Conservation (phyloP, 179 eudicot genomes). For the Nepenthes alata region DNA sequence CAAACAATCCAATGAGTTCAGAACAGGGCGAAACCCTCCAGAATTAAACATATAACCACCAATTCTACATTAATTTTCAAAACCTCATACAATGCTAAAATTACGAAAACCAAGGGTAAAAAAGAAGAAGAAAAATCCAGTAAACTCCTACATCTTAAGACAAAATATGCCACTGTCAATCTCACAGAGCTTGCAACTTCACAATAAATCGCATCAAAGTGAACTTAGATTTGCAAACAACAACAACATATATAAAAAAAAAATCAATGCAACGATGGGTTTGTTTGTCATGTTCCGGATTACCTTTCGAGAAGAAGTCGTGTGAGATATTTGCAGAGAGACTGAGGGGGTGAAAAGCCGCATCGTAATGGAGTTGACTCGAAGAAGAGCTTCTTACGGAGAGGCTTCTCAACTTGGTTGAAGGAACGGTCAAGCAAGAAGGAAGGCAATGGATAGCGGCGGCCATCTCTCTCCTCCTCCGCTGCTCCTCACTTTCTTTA, state of each 20-base stretch:
- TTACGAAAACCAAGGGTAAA: too few species aligned
- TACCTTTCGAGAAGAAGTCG: conserved; percentile 47
- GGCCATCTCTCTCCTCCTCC: not conserved
- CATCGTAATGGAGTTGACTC: conserved; percentile 5
- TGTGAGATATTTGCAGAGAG: conserved; percentile 32
- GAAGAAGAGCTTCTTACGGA: conserved; percentile 23
- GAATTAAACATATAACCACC: too few species aligned
- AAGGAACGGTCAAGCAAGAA: conserved; percentile 14
- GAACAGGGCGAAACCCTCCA: too few species aligned
- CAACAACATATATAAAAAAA: not conserved
- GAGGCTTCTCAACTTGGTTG: conserved; percentile 18
- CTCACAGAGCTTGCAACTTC: not conserved
- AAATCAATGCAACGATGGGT: not conserved
- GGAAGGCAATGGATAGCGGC: conserved; percentile 10
- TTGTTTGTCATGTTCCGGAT: not conserved
- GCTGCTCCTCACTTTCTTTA: too few species aligned
- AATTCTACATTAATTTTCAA: too few species aligned
- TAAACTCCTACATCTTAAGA: not conserved
- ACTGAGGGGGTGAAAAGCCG: conserved; percentile 29
- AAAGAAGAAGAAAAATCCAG: not conserved
- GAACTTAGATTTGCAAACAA: not conserved
- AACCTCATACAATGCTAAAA: not conserved
- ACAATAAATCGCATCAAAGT: too few species aligned
- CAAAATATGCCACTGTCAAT: not conserved
- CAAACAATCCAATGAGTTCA: too few species aligned